Conservation (phyloP, 768 basidiomycete species). For the Rubroboletus pulcherrimus region DNA sequence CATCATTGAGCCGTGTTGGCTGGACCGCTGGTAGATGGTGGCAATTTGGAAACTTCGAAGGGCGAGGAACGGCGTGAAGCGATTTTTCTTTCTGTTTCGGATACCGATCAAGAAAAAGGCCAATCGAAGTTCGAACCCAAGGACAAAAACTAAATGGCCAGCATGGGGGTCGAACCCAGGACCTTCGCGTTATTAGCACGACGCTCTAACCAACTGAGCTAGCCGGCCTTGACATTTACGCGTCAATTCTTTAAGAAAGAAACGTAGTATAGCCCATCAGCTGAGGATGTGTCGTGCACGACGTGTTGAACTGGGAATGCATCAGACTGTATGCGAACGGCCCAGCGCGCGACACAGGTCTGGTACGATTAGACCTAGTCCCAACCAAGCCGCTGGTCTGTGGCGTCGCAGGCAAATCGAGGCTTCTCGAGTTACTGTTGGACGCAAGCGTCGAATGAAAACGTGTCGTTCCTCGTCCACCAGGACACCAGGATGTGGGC, state of each 20-base stretch:
- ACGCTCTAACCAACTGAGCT: constrained; percentile 95
- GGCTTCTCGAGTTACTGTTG: not conserved
- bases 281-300: too few relatives aligned
- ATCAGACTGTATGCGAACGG: not conserved
- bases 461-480: too few relatives aligned
- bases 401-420: not conserved
- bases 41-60: too few relatives aligned
- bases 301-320: not conserved
- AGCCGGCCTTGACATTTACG: too few relatives aligned
- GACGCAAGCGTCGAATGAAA: not conserved
- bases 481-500: too few relatives aligned
- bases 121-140: too few relatives aligned
- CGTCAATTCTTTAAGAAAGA: too few relatives aligned
- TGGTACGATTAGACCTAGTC: not conserved
- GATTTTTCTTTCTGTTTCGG: not conserved
- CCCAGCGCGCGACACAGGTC: too few relatives aligned
- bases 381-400: not conserved
- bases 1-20: not conserved
- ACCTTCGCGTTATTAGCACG: constrained; percentile 62
- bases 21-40: too few relatives aligned
- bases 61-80: not conserved
- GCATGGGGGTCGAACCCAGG: constrained; percentile 80
- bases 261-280: too few relatives aligned
- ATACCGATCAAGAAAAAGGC: too few relatives aligned
- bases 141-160: constrained; percentile 48